Conservation (phyloP, 352 stramenopile genomes). For the Phytopythium aichiense region DNA sequence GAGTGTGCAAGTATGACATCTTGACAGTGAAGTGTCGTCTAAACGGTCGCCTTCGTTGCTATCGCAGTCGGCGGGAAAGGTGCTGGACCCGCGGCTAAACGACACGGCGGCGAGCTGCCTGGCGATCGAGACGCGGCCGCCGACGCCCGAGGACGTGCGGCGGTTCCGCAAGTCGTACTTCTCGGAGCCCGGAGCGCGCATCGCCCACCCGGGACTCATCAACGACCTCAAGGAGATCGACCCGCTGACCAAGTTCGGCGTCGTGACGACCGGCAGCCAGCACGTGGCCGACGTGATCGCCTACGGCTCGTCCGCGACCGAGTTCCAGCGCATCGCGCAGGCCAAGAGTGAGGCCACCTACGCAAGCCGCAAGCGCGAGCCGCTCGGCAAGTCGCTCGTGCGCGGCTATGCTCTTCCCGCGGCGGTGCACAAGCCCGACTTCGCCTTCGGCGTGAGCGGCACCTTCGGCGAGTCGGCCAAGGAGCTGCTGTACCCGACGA, state of each 20-base stretch:
- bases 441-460: conserved; percentile 58
- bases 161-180: conserved; percentile 86
- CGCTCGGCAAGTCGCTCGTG: conserved; percentile 63
- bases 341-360: conserved; percentile 76
- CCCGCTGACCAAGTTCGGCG: conserved; percentile 56
- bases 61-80: conserved; percentile 39
- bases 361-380: conserved; percentile 72
- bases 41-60: not conserved
- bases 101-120: conserved; percentile 56
- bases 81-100: conserved; percentile 21
- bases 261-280: conserved; percentile 63
- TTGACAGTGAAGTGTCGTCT: too few relatives aligned
- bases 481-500: conserved; percentile 75
- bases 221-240: conserved; percentile 72
- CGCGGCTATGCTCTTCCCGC: conserved; percentile 63
- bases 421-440: conserved; percentile 49
- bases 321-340: conserved; percentile 69
- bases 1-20: not conserved
- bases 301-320: conserved; percentile 26
- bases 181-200: conserved; percentile 58
- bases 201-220: conserved; percentile 75
- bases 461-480: conserved; percentile 82
- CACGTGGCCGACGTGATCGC: conserved; percentile 63
- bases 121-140: conserved; percentile 47
- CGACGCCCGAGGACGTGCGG: conserved; percentile 66